Conservation (phyloP, 371 early-diverging fungal genomes). For the Mucor mucedo region DNA sequence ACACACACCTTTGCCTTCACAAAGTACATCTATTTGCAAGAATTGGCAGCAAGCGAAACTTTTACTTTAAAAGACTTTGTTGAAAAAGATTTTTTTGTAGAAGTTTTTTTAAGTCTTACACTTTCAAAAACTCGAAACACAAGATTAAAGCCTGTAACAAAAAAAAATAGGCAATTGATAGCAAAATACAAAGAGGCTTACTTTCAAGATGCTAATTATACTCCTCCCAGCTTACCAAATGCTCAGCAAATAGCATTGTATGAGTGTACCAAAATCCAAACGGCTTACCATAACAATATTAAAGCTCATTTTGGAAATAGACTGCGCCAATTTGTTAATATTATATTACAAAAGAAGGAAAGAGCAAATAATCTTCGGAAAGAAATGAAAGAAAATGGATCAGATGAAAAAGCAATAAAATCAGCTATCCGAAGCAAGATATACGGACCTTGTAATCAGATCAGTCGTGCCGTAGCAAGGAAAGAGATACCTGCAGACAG, state of each 20-base stretch:
- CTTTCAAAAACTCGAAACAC: not conserved
- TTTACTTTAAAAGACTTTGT: not conserved
- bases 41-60: not conserved
- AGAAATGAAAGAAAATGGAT: not conserved
- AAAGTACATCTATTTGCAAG: not conserved
- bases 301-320: constrained; percentile 7
- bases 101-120: not conserved
- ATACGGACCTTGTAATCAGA: not conserved
- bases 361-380: not conserved
- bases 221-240: not conserved
- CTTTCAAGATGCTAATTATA: not conserved
- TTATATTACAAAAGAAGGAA: not conserved
- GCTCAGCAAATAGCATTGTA: constrained; percentile 10
- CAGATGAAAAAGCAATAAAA: not conserved
- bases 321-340: not conserved
- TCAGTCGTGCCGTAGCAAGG: not conserved
- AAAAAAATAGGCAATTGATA: not conserved
- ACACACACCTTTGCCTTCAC: no score
- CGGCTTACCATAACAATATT: constrained; percentile 4
- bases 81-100: constrained; percentile 2
- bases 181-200: constrained; percentile 1
- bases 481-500: not conserved
- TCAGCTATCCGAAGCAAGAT: not conserved
- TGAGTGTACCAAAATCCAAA: constrained; percentile 8
- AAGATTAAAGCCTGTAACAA: not conserved